phyloP scores from a whole-genome alignment of 371 early-diverging fungal species.

The Syncephalis plumigaleata region DNA sequence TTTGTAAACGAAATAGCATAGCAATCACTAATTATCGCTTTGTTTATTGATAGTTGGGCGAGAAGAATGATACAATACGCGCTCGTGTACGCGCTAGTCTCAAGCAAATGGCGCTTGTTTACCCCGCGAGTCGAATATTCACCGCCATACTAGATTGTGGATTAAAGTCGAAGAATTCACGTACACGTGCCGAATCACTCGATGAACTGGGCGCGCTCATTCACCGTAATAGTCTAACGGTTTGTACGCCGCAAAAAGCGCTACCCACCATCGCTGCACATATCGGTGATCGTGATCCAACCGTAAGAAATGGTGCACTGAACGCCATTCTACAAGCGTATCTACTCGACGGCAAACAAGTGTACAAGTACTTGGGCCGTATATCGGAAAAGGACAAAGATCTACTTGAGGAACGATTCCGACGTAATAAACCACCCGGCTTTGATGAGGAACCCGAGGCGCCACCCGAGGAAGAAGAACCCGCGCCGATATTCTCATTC shows the following conservation, averaged over 20 bases:
- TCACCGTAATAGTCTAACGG: slow-evolving; percentile 50
- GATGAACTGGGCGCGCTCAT: slow-evolving; percentile 60
- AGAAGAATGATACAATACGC: slow-evolving; percentile 66
- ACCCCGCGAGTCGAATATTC: slow-evolving; percentile 67
- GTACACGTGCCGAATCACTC: slow-evolving; percentile 65
- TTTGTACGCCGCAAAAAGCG: slow-evolving; percentile 36
- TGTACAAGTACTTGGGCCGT: slow-evolving; percentile 53
- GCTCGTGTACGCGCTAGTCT: slow-evolving; percentile 43
- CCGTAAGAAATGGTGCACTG: slow-evolving; percentile 61
- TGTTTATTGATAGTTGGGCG: slow-evolving; percentile 28
- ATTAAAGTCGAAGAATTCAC: slow-evolving; percentile 58
- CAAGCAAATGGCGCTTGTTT: slow-evolving; percentile 39
- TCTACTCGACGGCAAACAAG: slow-evolving; percentile 44
- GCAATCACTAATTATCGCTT: no score
- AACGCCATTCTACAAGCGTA: slow-evolving; percentile 53
- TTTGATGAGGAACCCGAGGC: background rate
- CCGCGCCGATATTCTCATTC: slow-evolving; percentile 3
- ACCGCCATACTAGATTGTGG: slow-evolving; percentile 42
- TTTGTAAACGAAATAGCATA: no score
- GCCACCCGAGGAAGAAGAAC: background rate
- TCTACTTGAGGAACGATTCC: slow-evolving; percentile 14
- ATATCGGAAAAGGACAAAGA: slow-evolving; percentile 61
- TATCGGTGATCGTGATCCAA: slow-evolving; percentile 66
- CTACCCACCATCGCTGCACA: slow-evolving; percentile 54
- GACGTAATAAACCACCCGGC: slow-evolving; percentile 2